Base-by-base conservation (phyloP, 2,329 filamentous ascomycete genomes). In the Trichoderma lentiforme region DNA sequence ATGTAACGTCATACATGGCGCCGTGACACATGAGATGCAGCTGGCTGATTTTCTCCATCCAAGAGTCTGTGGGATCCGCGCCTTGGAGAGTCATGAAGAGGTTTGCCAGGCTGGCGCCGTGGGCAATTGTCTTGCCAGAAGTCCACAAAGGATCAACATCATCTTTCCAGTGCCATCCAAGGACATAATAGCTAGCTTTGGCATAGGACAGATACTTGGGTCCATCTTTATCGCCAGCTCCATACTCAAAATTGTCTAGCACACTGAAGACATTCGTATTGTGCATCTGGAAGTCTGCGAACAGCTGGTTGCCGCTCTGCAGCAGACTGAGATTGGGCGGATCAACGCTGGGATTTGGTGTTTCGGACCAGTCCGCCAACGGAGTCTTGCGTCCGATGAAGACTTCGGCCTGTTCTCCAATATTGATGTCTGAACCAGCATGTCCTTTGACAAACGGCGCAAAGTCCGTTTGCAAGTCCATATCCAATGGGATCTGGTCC, bases 151-250 rank as follows among this genome's bases (percentile, higher is more conserved):
- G 76, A 51, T 81, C 75, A 15, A 72, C 71, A 1, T 43, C 70
- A 11, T 61, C 39, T 7, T 78, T 74, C 24, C 73, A 75, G 43
- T 84, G 81, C 82, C 82, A 84, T 6, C 83, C 83, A 1, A 85
- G 14, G 0, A 84, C 74, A 72, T 81, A 82, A 73, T 84, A 85
- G 73, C 75, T 79, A 0, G 79, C 80, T 0, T 72, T 76, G 15
- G 80, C 82, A 0, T 70, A 11, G 2, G 72, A 26, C 0, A 82
- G 73, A 56, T 78, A 77, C 14, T 76, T 56, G 9, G 43, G 43
- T 6, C n/a, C 43, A 21, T 51, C 43, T 21, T n/a, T 21, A 51
- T 51, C 43, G 8, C n/a, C 43, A 11, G 43, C n/a, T 6, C 43
- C 43, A n/a, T 51, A 51, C n/a, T 51, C 43, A 51, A 51, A 51